Conservation (phyloP, 108 stramenopile genomes). For the Nitzschia inconspicua region DNA sequence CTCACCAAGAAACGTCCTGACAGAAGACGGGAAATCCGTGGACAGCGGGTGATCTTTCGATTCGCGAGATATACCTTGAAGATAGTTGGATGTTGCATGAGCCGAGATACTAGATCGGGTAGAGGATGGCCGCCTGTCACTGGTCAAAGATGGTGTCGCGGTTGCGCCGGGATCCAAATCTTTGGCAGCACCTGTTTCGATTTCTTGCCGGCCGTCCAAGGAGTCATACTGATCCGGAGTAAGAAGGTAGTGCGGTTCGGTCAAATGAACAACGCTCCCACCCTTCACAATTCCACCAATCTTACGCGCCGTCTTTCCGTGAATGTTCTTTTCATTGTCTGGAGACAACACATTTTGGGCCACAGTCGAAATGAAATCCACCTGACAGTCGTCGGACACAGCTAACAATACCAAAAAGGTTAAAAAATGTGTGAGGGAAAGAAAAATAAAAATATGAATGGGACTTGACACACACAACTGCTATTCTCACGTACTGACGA, state of each 20-base stretch:
- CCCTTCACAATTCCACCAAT: conserved; percentile 21
- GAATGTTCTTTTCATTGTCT: conserved; percentile 10
- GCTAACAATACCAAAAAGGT: neutral
- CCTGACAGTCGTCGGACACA: conserved; percentile 25
- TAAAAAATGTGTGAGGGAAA: neutral
- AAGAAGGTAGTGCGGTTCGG: conserved; percentile 28
- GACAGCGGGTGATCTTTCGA: no score
- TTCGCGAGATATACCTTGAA: conserved; percentile 33
- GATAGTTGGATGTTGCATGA: conserved; percentile 24
- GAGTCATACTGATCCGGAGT: conserved; percentile 24
- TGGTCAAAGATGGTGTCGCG: no score
- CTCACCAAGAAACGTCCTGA: no score
- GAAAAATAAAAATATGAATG: no score
- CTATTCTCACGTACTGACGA: no score
- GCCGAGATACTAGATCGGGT: conserved; percentile 24
- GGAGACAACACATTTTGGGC: conserved; percentile 9
- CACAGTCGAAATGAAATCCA: conserved; percentile 24
- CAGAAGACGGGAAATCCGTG: no score
- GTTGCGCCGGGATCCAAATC: no score
- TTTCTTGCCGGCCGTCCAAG: no score
- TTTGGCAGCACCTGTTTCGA: no score
- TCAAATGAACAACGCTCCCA: conserved; percentile 15
- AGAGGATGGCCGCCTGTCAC: conserved; percentile 1
- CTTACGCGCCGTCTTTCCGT: conserved; percentile 16
- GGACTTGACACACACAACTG: no score